Evolutionary conservation across 495 filamentous ascomycete genomes (phyloP).

Genomic region (Articulospora tetracladia): DNA sequence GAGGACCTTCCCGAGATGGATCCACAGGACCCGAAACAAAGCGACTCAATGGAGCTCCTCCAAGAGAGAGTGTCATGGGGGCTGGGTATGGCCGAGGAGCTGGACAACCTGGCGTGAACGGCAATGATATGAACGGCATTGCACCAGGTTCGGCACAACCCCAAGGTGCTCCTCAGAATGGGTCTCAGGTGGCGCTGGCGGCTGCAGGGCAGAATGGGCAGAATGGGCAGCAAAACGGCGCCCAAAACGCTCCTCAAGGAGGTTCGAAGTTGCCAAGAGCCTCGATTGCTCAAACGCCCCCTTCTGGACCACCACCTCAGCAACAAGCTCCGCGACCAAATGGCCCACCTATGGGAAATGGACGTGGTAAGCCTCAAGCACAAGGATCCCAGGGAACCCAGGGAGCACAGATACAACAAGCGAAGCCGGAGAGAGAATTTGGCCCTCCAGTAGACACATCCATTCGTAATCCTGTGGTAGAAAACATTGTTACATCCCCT

Average conservation of each 20-base stretch:
- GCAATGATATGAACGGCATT: slow-evolving; percentile 25
- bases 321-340: slow-evolving; percentile 73
- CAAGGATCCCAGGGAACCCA: background rate
- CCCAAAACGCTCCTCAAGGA: slow-evolving; percentile 10
- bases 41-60: slow-evolving; percentile 44
- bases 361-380: slow-evolving; percentile 18
- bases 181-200: slow-evolving; percentile 14
- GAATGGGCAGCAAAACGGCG: slow-evolving; percentile 25
- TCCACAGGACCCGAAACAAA: slow-evolving; percentile 55
- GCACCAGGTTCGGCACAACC: slow-evolving; percentile 26
- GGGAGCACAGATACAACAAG: background rate
- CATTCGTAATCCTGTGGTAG: slow-evolving; percentile 15
- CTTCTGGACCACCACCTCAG: slow-evolving; percentile 75
- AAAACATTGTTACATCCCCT: slow-evolving; percentile 16
- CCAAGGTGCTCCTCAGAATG: slow-evolving; percentile 33
- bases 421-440: slow-evolving; percentile 35
- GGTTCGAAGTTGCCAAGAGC: slow-evolving; percentile 65
- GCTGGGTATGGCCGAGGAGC: slow-evolving; percentile 27
- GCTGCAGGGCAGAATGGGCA: background rate
- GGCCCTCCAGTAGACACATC: slow-evolving; percentile 49
- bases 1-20: slow-evolving; percentile 58
- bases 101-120: slow-evolving; percentile 27
- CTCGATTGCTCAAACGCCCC: slow-evolving; percentile 64
- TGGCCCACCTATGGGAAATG: slow-evolving; percentile 25
- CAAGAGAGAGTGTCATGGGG: slow-evolving; percentile 51